These are phyloP conservation scores for Buxus sempervirens DNA, from an alignment of 164 flowering plant genomes.

Conservation along the genomic window DNA sequence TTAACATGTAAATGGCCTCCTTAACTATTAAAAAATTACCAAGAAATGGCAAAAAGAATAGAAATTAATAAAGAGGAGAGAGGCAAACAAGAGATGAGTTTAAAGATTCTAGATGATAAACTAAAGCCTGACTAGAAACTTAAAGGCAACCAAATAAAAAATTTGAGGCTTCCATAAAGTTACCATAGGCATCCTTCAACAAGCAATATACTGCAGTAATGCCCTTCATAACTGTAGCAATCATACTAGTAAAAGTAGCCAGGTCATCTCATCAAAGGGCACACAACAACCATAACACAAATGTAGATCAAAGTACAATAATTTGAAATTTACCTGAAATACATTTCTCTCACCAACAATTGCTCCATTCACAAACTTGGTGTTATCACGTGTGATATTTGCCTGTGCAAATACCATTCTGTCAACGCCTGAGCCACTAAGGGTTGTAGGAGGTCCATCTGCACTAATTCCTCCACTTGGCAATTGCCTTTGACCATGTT, in stretches of 20 bases:
- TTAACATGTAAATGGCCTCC: too few species aligned
- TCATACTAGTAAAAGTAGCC: too few species aligned
- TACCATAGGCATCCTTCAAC: neutral
- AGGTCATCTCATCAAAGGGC: neutral
- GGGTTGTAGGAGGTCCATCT: conserved; percentile 98
- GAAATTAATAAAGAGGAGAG: too few species aligned
- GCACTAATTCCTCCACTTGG: conserved; percentile 90
- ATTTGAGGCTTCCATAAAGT: neutral
- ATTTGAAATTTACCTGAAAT: conserved; percentile 66
- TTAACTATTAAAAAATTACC: too few species aligned
- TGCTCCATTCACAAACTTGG: conserved; percentile 92
- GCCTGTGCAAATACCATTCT: conserved; percentile 89
- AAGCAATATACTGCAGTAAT: neutral
- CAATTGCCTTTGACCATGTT: conserved; percentile 81
- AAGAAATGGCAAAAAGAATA: too few species aligned
- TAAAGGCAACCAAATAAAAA: too few species aligned
- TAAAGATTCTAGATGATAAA: too few species aligned
- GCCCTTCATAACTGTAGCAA: too few species aligned
- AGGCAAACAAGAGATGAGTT: too few species aligned
- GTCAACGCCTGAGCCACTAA: conserved; percentile 95
- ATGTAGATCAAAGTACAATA: neutral
- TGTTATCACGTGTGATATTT: conserved; percentile 94
- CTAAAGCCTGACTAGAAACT: too few species aligned
- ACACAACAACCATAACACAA: neutral
- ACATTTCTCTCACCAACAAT: conserved; percentile 93